These are phyloP conservation scores for Taiozyma onychis DNA, from an alignment of 1,139 yeast species.

Conservation along the genomic window DNA sequence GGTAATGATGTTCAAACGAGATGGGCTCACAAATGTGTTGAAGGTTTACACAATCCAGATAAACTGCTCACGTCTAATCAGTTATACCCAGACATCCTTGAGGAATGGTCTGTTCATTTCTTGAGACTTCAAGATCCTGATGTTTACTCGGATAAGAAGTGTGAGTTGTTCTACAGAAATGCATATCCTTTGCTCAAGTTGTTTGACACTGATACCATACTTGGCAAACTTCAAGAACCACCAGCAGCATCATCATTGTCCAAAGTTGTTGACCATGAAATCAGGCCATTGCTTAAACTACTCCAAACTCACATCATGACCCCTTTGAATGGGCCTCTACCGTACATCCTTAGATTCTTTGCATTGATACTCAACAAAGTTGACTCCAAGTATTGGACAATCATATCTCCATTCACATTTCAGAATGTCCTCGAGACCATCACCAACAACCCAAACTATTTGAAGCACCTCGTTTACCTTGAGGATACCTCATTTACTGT, in stretches of 20 bases:
- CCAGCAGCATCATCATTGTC: not conserved
- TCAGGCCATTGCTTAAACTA: constrained; percentile 33
- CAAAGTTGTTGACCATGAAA: constrained; percentile 1
- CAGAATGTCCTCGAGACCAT: constrained; percentile 52
- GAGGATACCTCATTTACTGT: constrained; percentile 6
- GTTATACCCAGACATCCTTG: constrained; percentile 36
- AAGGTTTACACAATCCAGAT: constrained; percentile 17
- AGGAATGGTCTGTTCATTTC: constrained; percentile 49
- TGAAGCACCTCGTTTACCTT: constrained; percentile 21
- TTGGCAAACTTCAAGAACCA: constrained; percentile 31
- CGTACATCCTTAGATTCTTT: constrained; percentile 45
- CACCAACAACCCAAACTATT: constrained; percentile 32
- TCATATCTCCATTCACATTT: constrained; percentile 44
- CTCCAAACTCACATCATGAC: constrained; percentile 47
- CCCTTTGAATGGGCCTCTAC: constrained; percentile 46
- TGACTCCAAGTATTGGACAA: constrained; percentile 44
- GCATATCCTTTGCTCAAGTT: constrained; percentile 36
- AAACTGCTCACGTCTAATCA: constrained; percentile 12
- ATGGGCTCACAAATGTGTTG: constrained; percentile 40
- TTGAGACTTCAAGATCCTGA: constrained; percentile 48
- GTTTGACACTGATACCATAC: constrained; percentile 36
- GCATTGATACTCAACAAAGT: constrained; percentile 35
- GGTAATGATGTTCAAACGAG: constrained; percentile 39
- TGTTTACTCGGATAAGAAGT: constrained; percentile 37
- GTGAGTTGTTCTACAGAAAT: constrained; percentile 50